A percentile compares a stretch with the other conserved stretches of the same genome.
These are phyloP conservation scores for Cyclotella cryptica DNA, from an alignment of 108 stramenopile genomes.

Conservation along the genomic window DNA sequence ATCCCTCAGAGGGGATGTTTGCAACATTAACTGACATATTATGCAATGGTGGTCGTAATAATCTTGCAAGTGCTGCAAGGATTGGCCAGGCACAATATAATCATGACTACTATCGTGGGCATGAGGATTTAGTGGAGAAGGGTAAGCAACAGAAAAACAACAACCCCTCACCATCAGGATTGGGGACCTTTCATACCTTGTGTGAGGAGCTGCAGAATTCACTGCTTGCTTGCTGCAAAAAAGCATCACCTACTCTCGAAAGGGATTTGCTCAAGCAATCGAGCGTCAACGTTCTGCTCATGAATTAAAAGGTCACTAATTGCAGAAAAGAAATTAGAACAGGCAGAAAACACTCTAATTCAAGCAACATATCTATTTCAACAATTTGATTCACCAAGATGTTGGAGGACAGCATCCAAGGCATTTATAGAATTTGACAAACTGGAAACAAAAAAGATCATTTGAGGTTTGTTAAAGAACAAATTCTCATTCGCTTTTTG, in stretches of 20 bases:
- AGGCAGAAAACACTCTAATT: not conserved
- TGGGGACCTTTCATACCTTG: not conserved
- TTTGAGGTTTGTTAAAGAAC: not conserved
- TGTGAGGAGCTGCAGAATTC: too few species aligned
- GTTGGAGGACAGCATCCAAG: not conserved
- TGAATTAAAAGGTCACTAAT: not conserved
- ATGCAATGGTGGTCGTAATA: not conserved
- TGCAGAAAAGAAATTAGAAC: not conserved
- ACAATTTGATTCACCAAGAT: constrained; percentile 7
- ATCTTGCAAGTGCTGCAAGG: constrained; percentile 13
- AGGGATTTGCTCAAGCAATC: not conserved
- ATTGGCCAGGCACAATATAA: constrained; percentile 18
- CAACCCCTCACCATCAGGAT: not conserved
- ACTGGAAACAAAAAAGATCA: not conserved
- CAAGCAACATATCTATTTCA: constrained; percentile 1
- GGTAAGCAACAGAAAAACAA: not conserved
- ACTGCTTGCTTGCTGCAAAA: not conserved
- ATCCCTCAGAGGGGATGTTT: too few species aligned
- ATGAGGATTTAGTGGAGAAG: not conserved
- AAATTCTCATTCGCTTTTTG: not conserved
- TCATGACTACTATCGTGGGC: constrained; percentile 3
- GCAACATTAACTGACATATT: constrained; percentile 18
- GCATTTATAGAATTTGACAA: not conserved
- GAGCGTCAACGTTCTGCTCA: not conserved
- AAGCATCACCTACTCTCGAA: not conserved